phyloP scores from a whole-genome alignment of 495 filamentous ascomycete genomes.

The Astrothelium subdiscretum region DNA sequence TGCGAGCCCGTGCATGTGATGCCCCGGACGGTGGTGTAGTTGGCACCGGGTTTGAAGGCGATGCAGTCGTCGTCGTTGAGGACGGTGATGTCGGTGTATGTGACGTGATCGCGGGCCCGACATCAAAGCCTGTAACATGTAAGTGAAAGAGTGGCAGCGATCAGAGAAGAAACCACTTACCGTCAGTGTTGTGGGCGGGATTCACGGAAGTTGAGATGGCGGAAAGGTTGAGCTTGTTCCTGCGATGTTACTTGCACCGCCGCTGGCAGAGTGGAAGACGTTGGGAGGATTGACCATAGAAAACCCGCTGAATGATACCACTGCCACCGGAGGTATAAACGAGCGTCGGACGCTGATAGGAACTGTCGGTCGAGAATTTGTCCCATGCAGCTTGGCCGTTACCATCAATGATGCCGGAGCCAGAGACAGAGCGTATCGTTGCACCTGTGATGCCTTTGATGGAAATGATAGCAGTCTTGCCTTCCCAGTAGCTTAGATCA shows the following conservation, averaged over 20 bases:
- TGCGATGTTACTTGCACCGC: constrained; percentile 10
- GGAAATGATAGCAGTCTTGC: constrained; percentile 30
- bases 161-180: constrained; percentile 26
- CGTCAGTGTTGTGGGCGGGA: constrained; percentile 2
- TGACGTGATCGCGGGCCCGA: constrained; percentile 31
- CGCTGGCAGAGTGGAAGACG: constrained; percentile 33
- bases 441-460: constrained; percentile 14
- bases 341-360: constrained; percentile 31
- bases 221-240: constrained; percentile 25
- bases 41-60: constrained; percentile 22
- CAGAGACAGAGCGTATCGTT: constrained; percentile 31
- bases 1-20: constrained; percentile 8
- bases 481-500: constrained; percentile 30
- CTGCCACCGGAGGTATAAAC: constrained; percentile 30
- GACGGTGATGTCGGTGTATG: constrained; percentile 26
- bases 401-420: constrained; percentile 34
- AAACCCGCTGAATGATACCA: constrained; percentile 19
- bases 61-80: constrained; percentile 38
- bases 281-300: constrained; percentile 34
- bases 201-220: constrained; percentile 30
- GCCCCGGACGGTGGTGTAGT: constrained; percentile 2
- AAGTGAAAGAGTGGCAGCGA: background rate
- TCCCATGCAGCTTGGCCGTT: constrained; percentile 37
- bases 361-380: constrained; percentile 27
- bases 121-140: constrained; percentile 24